Evolutionary conservation across 2,329 filamentous ascomycete genomes (phyloP).

Genomic region (Paracoccidioides lutzii): DNA sequence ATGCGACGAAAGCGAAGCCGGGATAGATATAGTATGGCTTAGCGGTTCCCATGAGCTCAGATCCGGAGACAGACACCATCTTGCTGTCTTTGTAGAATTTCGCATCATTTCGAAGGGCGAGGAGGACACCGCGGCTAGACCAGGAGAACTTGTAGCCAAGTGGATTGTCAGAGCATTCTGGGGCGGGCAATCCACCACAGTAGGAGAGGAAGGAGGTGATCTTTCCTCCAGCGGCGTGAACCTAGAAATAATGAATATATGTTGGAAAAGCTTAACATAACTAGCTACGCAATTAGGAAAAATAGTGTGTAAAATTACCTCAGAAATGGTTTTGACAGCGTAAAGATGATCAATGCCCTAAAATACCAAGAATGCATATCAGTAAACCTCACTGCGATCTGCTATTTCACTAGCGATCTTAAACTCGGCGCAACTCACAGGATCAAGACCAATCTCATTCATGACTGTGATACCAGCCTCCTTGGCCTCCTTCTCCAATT

Average conservation of each 20-base stretch:
- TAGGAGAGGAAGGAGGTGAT: conserved; percentile 69
- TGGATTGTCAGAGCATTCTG: conserved; percentile 72
- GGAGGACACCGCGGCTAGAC: conserved; percentile 68
- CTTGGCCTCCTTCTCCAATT: conserved; percentile 71
- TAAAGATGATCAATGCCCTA: conserved; percentile 44
- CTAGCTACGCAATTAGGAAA: not conserved
- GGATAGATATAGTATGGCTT: conserved; percentile 88
- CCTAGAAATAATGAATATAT: conserved; percentile 38
- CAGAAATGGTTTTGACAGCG: conserved; percentile 69
- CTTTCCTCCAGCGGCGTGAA: conserved; percentile 80
- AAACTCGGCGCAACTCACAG: conserved; percentile 13
- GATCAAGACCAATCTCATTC: conserved; percentile 75
- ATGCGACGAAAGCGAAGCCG: conserved; percentile 78
- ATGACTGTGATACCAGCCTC: conserved; percentile 90
- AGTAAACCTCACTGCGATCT: not conserved
- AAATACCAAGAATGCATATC: not conserved
- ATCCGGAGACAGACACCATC: conserved; percentile 50
- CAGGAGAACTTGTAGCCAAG: conserved; percentile 87
- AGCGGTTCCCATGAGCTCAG: conserved; percentile 70
- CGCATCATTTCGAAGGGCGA: conserved; percentile 76
- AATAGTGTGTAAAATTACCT: conserved; percentile 14
- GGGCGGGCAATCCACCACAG: conserved; percentile 65
- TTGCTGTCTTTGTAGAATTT: conserved; percentile 71
- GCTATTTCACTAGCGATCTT: not conserved
- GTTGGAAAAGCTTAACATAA: not conserved